Evolutionary conservation across 1,284 basidiomycete species (phyloP).

Genomic region (Neotropicomus parvogracilis): DNA sequence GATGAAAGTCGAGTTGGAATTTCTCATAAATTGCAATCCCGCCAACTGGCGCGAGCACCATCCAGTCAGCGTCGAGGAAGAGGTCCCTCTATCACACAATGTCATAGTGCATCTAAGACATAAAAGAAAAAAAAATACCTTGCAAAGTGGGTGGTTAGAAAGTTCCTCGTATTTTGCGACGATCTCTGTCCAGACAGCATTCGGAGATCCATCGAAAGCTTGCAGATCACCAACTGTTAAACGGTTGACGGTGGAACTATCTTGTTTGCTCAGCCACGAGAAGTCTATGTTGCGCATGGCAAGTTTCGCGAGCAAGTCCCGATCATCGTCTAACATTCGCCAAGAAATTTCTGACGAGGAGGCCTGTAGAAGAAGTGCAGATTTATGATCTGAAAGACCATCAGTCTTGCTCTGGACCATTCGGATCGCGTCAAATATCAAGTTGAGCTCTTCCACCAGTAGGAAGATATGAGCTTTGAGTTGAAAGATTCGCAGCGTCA

Average conservation of each 20-base stretch:
- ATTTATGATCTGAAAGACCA: conserved; percentile 71
- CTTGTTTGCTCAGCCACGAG: conserved; percentile 84
- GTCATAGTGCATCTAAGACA: conserved; percentile 1
- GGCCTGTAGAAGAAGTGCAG: conserved; percentile 78
- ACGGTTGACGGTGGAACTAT: conserved; percentile 83
- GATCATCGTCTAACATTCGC: conserved; percentile 83
- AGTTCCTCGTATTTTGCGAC: conserved; percentile 73
- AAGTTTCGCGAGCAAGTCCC: conserved; percentile 81
- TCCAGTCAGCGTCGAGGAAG: conserved; percentile 76
- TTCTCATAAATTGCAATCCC: conserved; percentile 90
- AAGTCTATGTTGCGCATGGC: conserved; percentile 79
- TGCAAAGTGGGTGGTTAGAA: conserved; percentile 60
- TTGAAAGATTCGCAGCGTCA: conserved; percentile 60
- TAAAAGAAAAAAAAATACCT: conserved; percentile 42
- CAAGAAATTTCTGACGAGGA: conserved; percentile 89
- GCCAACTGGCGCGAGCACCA: conserved; percentile 83
- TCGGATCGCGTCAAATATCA: conserved; percentile 88
- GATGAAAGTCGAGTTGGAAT: conserved; percentile 82
- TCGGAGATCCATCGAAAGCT: conserved; percentile 84
- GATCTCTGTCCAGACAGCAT: conserved; percentile 88
- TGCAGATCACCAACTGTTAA: conserved; percentile 76
- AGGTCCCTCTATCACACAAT: conserved; percentile 48
- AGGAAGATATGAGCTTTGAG: conserved; percentile 74
- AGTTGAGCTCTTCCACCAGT: conserved; percentile 77
- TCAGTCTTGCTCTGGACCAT: conserved; percentile 75